Conservation (phyloP, 1,284 basidiomycete genomes). For the Ganoderma sinense region DNA sequence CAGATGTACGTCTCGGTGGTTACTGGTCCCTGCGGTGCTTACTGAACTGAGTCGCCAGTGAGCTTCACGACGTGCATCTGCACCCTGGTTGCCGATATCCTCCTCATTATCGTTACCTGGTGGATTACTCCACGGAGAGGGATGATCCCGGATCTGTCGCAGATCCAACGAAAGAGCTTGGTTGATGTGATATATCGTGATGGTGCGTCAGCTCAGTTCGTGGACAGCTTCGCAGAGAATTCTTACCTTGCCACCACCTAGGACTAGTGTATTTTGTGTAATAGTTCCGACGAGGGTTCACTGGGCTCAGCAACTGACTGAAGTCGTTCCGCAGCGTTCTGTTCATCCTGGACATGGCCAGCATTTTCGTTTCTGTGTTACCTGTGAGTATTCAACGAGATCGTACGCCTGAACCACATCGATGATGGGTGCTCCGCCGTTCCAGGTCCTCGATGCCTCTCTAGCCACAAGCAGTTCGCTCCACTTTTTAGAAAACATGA, state of each 20-base stretch:
- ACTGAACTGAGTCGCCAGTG: background rate
- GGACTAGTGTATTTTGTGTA: background rate
- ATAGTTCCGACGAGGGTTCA: background rate
- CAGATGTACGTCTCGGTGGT: background rate
- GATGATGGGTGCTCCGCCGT: background rate
- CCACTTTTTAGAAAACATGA: background rate
- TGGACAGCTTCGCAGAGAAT: background rate
- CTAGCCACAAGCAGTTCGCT: background rate
- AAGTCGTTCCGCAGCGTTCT: background rate
- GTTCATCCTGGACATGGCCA: background rate
- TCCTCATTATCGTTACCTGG: background rate
- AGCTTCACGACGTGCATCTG: background rate
- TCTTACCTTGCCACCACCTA: background rate
- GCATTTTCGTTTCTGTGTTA: background rate
- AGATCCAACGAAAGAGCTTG: background rate
- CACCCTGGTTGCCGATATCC: background rate
- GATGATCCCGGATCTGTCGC: background rate
- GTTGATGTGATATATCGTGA: background rate
- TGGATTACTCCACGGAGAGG: slow-evolving; percentile 1
- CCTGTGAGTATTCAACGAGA: background rate
- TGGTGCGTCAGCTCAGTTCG: background rate
- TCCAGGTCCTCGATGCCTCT: background rate
- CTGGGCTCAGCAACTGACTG: background rate
- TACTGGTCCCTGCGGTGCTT: background rate
- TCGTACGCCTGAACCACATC: background rate